phyloP scores from a whole-genome alignment of 169 alveolate genomes.

The Plasmodium reichenowi region DNA sequence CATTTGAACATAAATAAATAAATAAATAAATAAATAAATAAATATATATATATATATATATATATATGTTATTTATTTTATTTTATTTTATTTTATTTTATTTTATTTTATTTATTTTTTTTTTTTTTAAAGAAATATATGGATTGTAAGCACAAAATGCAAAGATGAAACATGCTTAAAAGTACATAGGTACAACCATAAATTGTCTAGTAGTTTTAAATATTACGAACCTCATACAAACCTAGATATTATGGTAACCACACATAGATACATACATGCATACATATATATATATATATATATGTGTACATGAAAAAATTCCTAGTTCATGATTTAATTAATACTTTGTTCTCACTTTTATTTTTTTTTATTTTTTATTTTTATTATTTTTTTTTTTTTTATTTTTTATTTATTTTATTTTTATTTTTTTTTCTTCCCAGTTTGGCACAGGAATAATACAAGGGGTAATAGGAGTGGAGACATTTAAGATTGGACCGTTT shows the following conservation, averaged over 20 bases:
- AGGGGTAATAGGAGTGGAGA: slow-evolving; percentile 78
- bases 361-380: no score
- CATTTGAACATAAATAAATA: slow-evolving; percentile 8
- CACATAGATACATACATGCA: background rate
- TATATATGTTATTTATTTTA: background rate
- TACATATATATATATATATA: background rate
- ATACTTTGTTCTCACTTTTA: no score
- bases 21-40: background rate
- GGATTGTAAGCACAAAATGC: slow-evolving; percentile 83
- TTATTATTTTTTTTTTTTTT: no score
- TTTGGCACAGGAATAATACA: slow-evolving; percentile 85
- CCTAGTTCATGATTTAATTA: background rate
- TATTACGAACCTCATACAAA: slow-evolving; percentile 67
- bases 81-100: background rate
- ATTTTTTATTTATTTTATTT: no score
- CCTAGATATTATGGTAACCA: slow-evolving; percentile 52
- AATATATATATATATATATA: background rate
- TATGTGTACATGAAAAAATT: background rate
- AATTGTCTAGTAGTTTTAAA: slow-evolving; percentile 64
- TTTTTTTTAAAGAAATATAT: slow-evolving; percentile 74
- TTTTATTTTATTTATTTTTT: background rate
- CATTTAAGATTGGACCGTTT: slow-evolving; percentile 74
- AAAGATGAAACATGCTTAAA: slow-evolving; percentile 81
- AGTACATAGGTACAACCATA: slow-evolving; percentile 77
- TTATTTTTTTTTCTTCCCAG: background rate